phyloP scores from a whole-genome alignment of 768 basidiomycete genomes.

The Tephrocybe rancida region DNA sequence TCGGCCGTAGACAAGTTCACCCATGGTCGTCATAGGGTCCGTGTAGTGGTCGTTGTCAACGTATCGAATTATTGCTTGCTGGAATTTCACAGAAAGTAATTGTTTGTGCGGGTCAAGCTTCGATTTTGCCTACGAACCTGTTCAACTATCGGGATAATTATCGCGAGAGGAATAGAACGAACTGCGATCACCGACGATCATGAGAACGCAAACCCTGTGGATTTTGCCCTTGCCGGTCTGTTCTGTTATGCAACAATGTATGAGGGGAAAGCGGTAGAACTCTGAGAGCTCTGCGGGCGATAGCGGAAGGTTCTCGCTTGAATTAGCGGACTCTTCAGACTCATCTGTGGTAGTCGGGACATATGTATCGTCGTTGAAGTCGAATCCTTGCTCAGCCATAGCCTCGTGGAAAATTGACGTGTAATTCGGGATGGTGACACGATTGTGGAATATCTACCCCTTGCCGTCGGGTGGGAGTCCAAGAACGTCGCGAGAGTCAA shows the following conservation, averaged over 20 bases:
- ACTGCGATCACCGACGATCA: conserved; percentile 82
- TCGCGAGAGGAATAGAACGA: no score
- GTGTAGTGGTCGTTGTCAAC: conserved; percentile 79
- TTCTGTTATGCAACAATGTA: conserved; percentile 67
- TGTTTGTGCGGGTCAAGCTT: conserved; percentile 85
- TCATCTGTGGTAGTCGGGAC: conserved; percentile 29
- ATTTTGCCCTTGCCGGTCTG: conserved; percentile 97
- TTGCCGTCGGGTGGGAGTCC: conserved; percentile 52
- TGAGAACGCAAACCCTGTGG: conserved; percentile 57
- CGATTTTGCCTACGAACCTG: conserved; percentile 66
- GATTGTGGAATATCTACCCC: conserved; percentile 57
- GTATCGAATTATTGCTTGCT: conserved; percentile 61
- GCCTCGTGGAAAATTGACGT: conserved; percentile 62
- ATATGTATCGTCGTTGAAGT: conserved; percentile 31
- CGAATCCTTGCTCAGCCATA: conserved; percentile 31
- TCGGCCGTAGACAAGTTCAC: conserved; percentile 59
- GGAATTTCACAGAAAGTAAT: conserved; percentile 70
- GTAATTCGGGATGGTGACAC: conserved; percentile 71
- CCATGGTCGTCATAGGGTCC: conserved; percentile 65
- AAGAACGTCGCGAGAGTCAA: conserved; percentile 60
- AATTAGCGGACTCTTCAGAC: conserved; percentile 29
- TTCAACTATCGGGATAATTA: no score
- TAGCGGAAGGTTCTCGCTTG: conserved; percentile 27
- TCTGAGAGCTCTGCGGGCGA: conserved; percentile 16
- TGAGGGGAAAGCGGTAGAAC: conserved; percentile 44